Conservation (phyloP, 148 eudicot species). For the Nepenthes mirabilis region DNA sequence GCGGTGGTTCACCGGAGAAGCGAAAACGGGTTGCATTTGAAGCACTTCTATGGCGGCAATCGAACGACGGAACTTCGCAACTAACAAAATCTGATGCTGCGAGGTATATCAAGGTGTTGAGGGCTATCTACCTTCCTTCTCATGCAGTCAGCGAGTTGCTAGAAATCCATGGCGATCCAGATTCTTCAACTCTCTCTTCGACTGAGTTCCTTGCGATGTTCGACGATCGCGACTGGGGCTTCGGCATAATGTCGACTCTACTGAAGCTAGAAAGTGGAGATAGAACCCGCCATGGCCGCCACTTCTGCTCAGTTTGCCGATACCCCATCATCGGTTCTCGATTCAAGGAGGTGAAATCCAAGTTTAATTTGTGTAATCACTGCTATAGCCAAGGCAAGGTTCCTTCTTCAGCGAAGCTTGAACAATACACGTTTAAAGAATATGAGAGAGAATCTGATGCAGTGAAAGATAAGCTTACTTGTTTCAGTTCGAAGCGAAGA, state of each 20-base stretch:
- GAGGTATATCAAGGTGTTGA: constrained; percentile 53
- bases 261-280: constrained; percentile 73
- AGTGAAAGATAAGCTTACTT: constrained; percentile 69
- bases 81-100: constrained; percentile 54
- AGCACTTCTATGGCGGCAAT: constrained; percentile 72
- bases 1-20: constrained; percentile 58
- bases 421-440: constrained; percentile 78
- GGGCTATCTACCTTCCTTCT: constrained; percentile 81
- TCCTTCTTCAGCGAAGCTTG: constrained; percentile 68
- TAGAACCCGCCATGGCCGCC: constrained; percentile 69
- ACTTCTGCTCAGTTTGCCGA: constrained; percentile 69
- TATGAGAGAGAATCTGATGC: constrained; percentile 67
- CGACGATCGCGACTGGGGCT: constrained; percentile 90
- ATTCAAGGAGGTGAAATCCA: constrained; percentile 74
- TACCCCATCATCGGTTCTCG: constrained; percentile 88
- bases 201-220: constrained; percentile 68
- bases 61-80: constrained; percentile 44
- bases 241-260: constrained; percentile 67
- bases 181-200: constrained; percentile 42
- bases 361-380: constrained; percentile 63
- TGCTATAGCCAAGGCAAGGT: constrained; percentile 95
- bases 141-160: constrained; percentile 65
- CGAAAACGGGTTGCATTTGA: constrained; percentile 77
- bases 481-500: constrained; percentile 50
- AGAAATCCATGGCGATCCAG: constrained; percentile 77